Conservation (phyloP, 75 land plant genomes). For the Gnetum montanum region DNA sequence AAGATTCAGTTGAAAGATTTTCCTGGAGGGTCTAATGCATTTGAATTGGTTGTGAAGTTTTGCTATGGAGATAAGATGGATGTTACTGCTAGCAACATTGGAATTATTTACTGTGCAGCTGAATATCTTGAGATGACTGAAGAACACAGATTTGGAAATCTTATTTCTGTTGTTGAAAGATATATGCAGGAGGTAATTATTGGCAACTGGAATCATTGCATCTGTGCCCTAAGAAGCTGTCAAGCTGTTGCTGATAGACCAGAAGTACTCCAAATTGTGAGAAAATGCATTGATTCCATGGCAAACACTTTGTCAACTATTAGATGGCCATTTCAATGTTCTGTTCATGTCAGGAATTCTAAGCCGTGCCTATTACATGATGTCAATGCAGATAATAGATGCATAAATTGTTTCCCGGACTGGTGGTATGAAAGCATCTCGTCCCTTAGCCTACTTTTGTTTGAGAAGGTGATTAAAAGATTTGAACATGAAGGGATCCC, state of each 20-base stretch:
- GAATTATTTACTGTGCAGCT: conserved; percentile 32
- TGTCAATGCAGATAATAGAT: conserved; percentile 39
- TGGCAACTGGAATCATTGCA: conserved; percentile 34
- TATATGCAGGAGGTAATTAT: conserved; percentile 27
- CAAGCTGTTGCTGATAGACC: conserved; percentile 23
- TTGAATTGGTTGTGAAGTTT: conserved; percentile 39
- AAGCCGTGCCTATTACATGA: conserved; percentile 62
- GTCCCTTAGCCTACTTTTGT: conserved; percentile 31
- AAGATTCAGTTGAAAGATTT: conserved; percentile 23
- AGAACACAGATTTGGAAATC: conserved; percentile 27
- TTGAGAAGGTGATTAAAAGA: conserved; percentile 43
- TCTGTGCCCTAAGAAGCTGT: conserved; percentile 21
- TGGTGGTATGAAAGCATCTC: conserved; percentile 90
- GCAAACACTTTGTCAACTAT: conserved; percentile 20
- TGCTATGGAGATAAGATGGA: conserved; percentile 44
- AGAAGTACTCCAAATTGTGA: conserved; percentile 36
- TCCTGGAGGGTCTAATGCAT: conserved; percentile 39
- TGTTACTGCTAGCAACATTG: conserved; percentile 36
- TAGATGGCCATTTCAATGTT: conserved; percentile 51
- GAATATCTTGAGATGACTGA: conserved; percentile 57
- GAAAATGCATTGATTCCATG: conserved; percentile 28
- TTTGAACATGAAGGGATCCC: conserved; percentile 41
- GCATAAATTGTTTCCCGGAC: conserved; percentile 30
- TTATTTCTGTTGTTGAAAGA: conserved; percentile 14
- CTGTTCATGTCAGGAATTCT: conserved; percentile 24